Base-by-base conservation (phyloP, 2,329 filamentous ascomycete genomes). In the Talaromyces islandicus region DNA sequence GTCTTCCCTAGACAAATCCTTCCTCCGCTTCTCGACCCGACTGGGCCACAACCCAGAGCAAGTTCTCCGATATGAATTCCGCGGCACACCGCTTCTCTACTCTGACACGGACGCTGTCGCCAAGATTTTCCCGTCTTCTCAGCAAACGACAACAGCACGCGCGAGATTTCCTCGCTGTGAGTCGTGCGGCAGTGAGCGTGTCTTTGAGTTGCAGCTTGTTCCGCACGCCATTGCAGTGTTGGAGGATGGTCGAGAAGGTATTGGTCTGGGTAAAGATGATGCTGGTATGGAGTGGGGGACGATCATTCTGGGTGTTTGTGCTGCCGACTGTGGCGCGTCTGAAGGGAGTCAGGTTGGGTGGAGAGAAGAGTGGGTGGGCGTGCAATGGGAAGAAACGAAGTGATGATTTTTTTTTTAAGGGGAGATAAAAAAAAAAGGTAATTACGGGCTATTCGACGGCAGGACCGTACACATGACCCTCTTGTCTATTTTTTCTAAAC, bases 251-350 rank as follows among this genome's bases (percentile, higher is more conserved):
- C 89, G 92, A 48, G 73, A 77, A 75, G 78, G 78, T 64, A 65
- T 77, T 65, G 87, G 88, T 60, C 73, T 86, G 66, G 84, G 83
- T 21, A 73, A 78, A 59, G 75, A 78, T 77, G 83, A 96, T 79
- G 69, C 72, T 56, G 94, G 92, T 0, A 99, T 99, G 94, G 94
- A 99, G 69, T 99, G 94, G 94, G 93, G 93, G 0, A 97, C 92
- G 0, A 83, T 99, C 9, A 85, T 99, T 60, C 80, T 97, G 41
- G 92, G 86, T 0, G 91, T 95, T 7, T 99, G 94, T 73, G 85
- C 83, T 65, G 84, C 77, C 70, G 91, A 97, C 73, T 97, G 94
- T 71, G 84, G 85, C 6, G 83, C 83, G 0, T 81, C 85, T 7
- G 74, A 75, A 12, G 78, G 82, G 38, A 89, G 86, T 0, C 82